Percentiles rank a stretch among this genome's conserved stretches.
phyloP scores from a whole-genome alignment of 2,329 filamentous ascomycete genomes.

The Colletotrichum simmondsii region DNA sequence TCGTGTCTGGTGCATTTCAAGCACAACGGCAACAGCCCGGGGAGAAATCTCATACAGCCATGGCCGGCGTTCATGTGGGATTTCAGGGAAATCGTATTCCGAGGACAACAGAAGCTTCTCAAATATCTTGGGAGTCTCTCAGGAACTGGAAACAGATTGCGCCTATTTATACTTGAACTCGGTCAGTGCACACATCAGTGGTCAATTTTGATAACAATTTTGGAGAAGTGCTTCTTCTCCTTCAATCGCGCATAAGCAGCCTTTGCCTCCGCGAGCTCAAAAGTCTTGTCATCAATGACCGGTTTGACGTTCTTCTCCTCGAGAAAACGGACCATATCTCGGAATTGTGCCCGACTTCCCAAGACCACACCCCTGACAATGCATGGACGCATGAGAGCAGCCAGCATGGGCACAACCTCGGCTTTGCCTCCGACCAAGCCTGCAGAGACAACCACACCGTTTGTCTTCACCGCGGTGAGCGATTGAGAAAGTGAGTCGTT shows the following conservation, averaged over 20 bases:
- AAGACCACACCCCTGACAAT: constrained; percentile 43
- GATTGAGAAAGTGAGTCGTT: constrained; percentile 68
- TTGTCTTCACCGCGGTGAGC: constrained; percentile 57
- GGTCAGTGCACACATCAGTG: constrained; percentile 12
- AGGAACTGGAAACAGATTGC: neutral
- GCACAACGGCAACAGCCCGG: constrained; percentile 57
- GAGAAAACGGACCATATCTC: constrained; percentile 43
- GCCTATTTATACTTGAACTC: neutral
- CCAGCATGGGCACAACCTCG: constrained; percentile 39
- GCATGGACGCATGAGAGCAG: constrained; percentile 39
- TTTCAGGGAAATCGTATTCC: too few species aligned
- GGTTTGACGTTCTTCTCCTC: constrained; percentile 45
- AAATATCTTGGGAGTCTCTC: too few species aligned
- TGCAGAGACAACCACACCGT: constrained; percentile 46
- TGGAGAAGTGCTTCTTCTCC: constrained; percentile 49
- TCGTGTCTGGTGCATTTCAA: constrained; percentile 60
- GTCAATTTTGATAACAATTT: constrained; percentile 45
- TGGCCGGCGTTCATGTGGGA: constrained; percentile 57
- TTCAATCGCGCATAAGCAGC: constrained; percentile 45
- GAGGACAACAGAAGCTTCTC: too few species aligned
- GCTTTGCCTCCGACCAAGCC: constrained; percentile 46
- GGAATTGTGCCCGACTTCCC: constrained; percentile 42
- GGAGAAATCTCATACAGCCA: constrained; percentile 56
- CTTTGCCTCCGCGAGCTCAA: constrained; percentile 44
- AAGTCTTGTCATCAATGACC: constrained; percentile 43